A percentile compares a stretch with the other conserved stretches of the same genome.
These are phyloP conservation scores for Monilinia aucupariae DNA, from an alignment of 2,329 filamentous ascomycete species.

Conservation along the genomic window DNA sequence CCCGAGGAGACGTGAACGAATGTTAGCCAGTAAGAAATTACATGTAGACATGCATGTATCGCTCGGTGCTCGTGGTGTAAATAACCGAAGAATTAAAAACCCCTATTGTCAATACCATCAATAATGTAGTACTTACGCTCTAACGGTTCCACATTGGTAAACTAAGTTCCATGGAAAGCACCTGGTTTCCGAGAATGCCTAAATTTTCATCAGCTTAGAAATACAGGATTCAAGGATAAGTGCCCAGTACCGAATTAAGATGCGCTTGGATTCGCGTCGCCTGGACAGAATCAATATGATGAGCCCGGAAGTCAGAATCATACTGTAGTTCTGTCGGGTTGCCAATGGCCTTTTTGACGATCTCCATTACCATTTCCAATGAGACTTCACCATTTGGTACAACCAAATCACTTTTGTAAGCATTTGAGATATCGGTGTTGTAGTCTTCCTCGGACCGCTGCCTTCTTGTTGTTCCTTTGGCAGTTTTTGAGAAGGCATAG, in stretches of 20 bases:
- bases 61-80: neutral
- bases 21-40: neutral
- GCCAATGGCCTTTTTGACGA: slow-evolving; percentile 36
- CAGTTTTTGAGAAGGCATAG: slow-evolving; percentile 46
- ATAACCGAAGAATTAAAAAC: neutral
- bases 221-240: neutral
- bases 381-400: neutral
- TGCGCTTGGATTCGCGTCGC: slow-evolving; percentile 23
- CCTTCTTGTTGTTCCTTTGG: slow-evolving; percentile 50
- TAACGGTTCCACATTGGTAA: slow-evolving; percentile 53
- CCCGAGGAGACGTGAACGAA: neutral
- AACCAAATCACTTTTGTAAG: neutral
- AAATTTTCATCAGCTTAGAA: neutral
- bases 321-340: slow-evolving; percentile 35
- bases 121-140: slow-evolving; percentile 32
- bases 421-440: neutral
- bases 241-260: neutral
- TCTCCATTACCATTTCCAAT: slow-evolving; percentile 29
- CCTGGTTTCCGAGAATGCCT: neutral
- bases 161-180: slow-evolving; percentile 51
- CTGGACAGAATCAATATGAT: slow-evolving; percentile 51
- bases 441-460: neutral
- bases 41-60: neutral
- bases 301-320: slow-evolving; percentile 47
- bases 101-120: neutral